phyloP scores from a whole-genome alignment of 108 stramenopile genomes.

The Skeletonema menzelii region DNA sequence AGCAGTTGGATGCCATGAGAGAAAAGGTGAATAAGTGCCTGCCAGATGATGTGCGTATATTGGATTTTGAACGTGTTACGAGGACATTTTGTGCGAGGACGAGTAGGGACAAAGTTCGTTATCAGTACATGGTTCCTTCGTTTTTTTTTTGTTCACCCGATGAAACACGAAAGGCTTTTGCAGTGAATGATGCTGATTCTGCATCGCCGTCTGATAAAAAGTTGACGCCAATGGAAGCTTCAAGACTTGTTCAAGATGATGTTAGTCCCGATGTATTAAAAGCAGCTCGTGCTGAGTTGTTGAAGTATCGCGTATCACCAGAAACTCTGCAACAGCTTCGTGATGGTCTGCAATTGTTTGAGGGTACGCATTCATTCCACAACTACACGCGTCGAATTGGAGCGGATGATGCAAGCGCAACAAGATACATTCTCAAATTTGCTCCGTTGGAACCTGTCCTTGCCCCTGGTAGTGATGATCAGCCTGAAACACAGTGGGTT shows the following conservation, averaged over 20 bases:
- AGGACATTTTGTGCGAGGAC: constrained; percentile 92
- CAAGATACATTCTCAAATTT: constrained; percentile 83
- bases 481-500: constrained; percentile 35
- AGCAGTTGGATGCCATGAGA: constrained; percentile 56
- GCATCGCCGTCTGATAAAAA: constrained; percentile 17
- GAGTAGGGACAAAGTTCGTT: constrained; percentile 86
- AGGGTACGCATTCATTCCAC: constrained; percentile 91
- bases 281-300: constrained; percentile 36
- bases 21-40: constrained; percentile 74
- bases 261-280: constrained; percentile 48
- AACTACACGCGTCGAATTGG: constrained; percentile 87
- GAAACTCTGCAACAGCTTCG: constrained; percentile 59
- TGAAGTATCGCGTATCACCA: constrained; percentile 56
- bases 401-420: constrained; percentile 59
- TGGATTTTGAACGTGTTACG: constrained; percentile 82
- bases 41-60: constrained; percentile 84
- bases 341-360: constrained; percentile 63
- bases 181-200: constrained; percentile 24
- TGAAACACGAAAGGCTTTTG: constrained; percentile 39
- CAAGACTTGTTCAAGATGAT: constrained; percentile 29
- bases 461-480: constrained; percentile 53
- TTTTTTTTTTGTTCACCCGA: constrained; percentile 64
- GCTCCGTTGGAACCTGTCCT: constrained; percentile 71
- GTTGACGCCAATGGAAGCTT: constrained; percentile 32
- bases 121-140: constrained; percentile 98